Evolutionary conservation across 2,329 filamentous ascomycete genomes (phyloP).

Genomic region (Monilinia fructicola): DNA sequence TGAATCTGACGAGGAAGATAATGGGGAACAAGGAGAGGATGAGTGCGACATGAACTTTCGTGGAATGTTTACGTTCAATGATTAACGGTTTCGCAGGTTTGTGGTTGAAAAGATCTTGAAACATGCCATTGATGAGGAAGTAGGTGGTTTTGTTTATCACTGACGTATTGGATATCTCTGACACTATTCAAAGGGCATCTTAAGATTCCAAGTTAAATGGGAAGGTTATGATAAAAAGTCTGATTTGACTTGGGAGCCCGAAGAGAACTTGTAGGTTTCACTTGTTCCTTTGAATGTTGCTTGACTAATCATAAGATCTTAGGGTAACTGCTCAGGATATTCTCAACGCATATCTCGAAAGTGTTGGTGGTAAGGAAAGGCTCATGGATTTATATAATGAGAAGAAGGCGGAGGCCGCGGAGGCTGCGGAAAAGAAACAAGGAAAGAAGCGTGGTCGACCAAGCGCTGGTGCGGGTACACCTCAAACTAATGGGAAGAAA

Average conservation of each 20-base stretch:
- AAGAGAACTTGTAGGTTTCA: constrained; percentile 62
- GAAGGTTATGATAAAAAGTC: constrained; percentile 69
- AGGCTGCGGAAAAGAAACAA: constrained; percentile 48
- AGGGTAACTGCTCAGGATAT: constrained; percentile 60
- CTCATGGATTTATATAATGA: constrained; percentile 51
- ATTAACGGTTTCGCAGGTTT: constrained; percentile 50
- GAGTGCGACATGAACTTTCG: constrained; percentile 42
- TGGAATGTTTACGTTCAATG: constrained; percentile 28
- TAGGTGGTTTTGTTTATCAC: constrained; percentile 40
- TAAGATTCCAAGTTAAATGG: constrained; percentile 76
- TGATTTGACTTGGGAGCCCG: constrained; percentile 78
- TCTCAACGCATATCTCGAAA: constrained; percentile 62
- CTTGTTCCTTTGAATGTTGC: constrained; percentile 11
- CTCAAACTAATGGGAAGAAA: constrained; percentile 34
- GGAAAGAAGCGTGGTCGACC: constrained; percentile 58
- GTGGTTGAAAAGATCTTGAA: constrained; percentile 71
- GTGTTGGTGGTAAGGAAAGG: constrained; percentile 61
- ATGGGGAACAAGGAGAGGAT: constrained; percentile 44
- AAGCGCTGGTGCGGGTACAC: constrained; percentile 40
- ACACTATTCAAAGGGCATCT: constrained; percentile 41
- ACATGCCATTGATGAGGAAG: constrained; percentile 61
- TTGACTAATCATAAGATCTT: constrained; percentile 22
- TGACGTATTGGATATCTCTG: constrained; percentile 6
- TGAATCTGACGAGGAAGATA: constrained; percentile 38
- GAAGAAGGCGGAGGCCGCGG: constrained; percentile 32